Evolutionary conservation across 2,329 filamentous ascomycete species (phyloP), one percentile per base, ranked within the genome.

Genomic region (Venturia nashicola): DNA sequence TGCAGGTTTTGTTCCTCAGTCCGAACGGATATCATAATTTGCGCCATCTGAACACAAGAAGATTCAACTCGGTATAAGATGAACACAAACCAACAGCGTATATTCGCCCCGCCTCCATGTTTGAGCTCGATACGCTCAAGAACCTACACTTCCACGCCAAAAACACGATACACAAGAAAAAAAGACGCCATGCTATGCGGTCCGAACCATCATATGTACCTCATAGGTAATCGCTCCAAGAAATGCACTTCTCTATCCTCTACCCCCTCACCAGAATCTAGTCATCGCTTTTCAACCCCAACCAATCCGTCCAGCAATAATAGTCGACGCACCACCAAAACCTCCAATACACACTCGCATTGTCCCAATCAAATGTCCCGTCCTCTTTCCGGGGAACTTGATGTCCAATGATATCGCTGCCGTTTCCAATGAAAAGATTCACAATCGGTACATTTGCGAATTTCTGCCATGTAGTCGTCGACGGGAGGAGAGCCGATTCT

Each of bases 311-410:
- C 36, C 61, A 46, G 20, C 32, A 63, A 32, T 80, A 71, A 23
- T 70, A 72, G 69, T 87, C 84, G 18, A 86, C 69, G 72, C 76
- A 79, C 65, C 80, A 81, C 78, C 83, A 86, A 65, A 84, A 76
- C 32, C 78, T 74, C 84, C 84, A 87, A 68, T 86, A 87, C 63
- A 80, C 69, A 67, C 81, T 82, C 7, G 83, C 84, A 57, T 77
- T 79, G 51, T 83, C 83, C 79, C 86, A 89, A 74, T 97, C 92
- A 69, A 96, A 92, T 51, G 85, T 85, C 65, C 89, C 90, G 54
- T 82, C 79, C 62, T 91, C 88, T 62, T 82, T 87, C 51, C 87
- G 81, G 8, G 90, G 90, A 46, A 93, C 85, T 71, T 88, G 82
- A 71, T 85, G 86, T 6, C 89, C 89, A 70, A 93, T 91, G 74